Evolutionary conservation across 345 rosid genomes (phyloP).

Genomic region (Euclidium syriacum): DNA sequence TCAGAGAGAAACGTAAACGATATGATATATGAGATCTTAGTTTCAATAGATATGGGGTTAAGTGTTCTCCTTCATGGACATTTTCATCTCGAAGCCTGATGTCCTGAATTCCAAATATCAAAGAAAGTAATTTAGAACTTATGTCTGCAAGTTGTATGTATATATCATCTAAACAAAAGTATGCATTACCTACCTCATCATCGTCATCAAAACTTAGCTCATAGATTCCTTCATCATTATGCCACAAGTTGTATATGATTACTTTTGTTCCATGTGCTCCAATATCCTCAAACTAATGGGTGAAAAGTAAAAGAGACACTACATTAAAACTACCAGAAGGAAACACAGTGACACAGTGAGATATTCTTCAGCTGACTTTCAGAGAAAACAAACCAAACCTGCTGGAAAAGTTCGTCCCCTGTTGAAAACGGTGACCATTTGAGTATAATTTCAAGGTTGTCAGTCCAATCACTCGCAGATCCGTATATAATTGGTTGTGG

Average conservation of each 20-base stretch:
- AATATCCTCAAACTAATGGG: conserved; percentile 69
- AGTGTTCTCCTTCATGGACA: conserved; percentile 31
- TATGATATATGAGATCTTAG: conserved; percentile 70
- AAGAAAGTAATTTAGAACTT: too few relatives aligned
- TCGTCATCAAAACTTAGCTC: conserved; percentile 94
- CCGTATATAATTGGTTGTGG: too few relatives aligned
- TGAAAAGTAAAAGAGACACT: conserved; percentile 11
- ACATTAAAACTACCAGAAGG: neutral
- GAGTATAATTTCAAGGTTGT: too few relatives aligned
- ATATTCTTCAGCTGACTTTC: neutral
- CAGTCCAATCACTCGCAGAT: too few relatives aligned
- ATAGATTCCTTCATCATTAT: conserved; percentile 89
- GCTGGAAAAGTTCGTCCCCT: conserved; percentile 33
- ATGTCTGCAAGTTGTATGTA: neutral
- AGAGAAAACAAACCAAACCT: conserved; percentile 45
- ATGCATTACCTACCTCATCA: conserved; percentile 56
- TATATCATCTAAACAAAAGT: neutral
- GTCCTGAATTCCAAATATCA: conserved; percentile 39
- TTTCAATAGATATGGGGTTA: conserved; percentile 34
- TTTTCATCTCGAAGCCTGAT: conserved; percentile 79
- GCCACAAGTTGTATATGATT: conserved; percentile 86
- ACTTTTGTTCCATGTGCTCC: conserved; percentile 85
- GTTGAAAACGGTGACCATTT: too few relatives aligned
- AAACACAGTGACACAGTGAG: neutral
- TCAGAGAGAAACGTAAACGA: conserved; percentile 56